These are phyloP conservation scores for Yarrowia sp. DNA, from an alignment of 805 yeast species.

Conservation along the genomic window DNA sequence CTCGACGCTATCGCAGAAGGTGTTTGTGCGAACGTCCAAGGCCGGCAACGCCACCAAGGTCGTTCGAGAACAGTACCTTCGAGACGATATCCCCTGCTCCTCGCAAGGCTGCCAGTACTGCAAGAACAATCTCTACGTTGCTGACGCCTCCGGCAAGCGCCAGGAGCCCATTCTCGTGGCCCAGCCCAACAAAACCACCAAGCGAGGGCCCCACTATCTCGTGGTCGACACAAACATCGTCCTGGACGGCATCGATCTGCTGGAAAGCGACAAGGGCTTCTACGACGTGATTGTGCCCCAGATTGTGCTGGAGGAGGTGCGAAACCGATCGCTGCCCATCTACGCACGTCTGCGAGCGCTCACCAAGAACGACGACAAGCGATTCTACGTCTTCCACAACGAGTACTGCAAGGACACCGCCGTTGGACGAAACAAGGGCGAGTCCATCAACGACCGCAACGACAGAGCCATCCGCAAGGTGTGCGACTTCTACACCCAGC, in stretches of 20 bases:
- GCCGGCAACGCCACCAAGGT: conserved; percentile 88
- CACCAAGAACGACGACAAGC: conserved; percentile 67
- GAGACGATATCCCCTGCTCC: conserved; percentile 90
- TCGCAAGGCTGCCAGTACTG: conserved; percentile 70
- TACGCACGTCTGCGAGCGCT: conserved; percentile 79
- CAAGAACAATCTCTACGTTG: conserved; percentile 46
- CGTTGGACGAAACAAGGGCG: conserved; percentile 59
- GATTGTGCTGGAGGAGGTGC: conserved; percentile 89
- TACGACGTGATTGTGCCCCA: conserved; percentile 94
- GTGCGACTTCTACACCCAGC: conserved; percentile 68
- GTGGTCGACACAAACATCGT: conserved; percentile 87
- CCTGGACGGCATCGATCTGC: conserved; percentile 80
- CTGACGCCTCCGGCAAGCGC: conserved; percentile 66
- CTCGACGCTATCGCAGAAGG: conserved; percentile 49
- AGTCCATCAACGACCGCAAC: conserved; percentile 82
- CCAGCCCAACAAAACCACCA: conserved; percentile 48
- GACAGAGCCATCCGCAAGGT: conserved; percentile 84
- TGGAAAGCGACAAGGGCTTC: conserved; percentile 74
- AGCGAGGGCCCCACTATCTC: conserved; percentile 71
- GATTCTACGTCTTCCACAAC: conserved; percentile 89
- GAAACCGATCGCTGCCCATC: conserved; percentile 81
- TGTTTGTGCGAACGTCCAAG: conserved; percentile 78
- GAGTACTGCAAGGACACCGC: conserved; percentile 78
- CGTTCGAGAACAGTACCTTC: conserved; percentile 88
- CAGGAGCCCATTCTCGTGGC: conserved; percentile 65